phyloP scores from a whole-genome alignment of 192 early-diverging fungal species.

The Coemansia sp. region DNA sequence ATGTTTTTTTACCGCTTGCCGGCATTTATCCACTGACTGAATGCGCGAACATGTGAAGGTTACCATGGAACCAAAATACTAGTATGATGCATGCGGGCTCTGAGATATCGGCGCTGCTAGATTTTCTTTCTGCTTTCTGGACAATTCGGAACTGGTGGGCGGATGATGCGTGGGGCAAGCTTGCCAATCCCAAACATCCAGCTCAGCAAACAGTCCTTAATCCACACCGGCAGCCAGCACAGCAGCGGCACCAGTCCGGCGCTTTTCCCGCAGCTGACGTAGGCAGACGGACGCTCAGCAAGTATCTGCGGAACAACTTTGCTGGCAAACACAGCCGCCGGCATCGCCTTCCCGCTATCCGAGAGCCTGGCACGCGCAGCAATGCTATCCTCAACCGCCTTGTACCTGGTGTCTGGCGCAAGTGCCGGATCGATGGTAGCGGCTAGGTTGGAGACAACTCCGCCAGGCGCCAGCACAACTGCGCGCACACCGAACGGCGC shows the following conservation, averaged over 20 bases:
- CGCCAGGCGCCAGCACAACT: conserved; percentile 63
- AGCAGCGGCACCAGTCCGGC: conserved; percentile 39
- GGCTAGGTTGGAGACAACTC: conserved; percentile 66
- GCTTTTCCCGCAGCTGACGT: conserved; percentile 60
- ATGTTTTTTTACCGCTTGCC: not conserved
- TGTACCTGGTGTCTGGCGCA: conserved; percentile 44
- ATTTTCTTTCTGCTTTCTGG: too few relatives aligned
- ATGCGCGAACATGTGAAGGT: not conserved
- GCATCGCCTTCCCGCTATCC: conserved; percentile 55
- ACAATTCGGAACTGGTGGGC: not conserved
- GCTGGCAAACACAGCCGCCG: conserved; percentile 60
- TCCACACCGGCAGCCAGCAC: conserved; percentile 53
- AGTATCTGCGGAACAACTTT: conserved; percentile 56
- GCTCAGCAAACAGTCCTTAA: conserved; percentile 53
- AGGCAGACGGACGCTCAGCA: conserved; percentile 35
- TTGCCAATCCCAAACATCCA: conserved; percentile 50
- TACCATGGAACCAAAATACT: not conserved
- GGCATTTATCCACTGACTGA: too few relatives aligned
- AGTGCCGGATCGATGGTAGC: conserved; percentile 46
- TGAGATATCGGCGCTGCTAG: too few relatives aligned
- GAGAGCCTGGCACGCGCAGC: conserved; percentile 55
- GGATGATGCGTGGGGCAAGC: not conserved
- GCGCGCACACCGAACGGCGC: conserved; percentile 64
- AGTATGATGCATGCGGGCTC: too few relatives aligned
- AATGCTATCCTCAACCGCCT: conserved; percentile 45